Evolutionary conservation across 495 filamentous ascomycete genomes (phyloP), one percentile per base, ranked within the genome.

Genomic region (Stereocaulon alpinum): DNA sequence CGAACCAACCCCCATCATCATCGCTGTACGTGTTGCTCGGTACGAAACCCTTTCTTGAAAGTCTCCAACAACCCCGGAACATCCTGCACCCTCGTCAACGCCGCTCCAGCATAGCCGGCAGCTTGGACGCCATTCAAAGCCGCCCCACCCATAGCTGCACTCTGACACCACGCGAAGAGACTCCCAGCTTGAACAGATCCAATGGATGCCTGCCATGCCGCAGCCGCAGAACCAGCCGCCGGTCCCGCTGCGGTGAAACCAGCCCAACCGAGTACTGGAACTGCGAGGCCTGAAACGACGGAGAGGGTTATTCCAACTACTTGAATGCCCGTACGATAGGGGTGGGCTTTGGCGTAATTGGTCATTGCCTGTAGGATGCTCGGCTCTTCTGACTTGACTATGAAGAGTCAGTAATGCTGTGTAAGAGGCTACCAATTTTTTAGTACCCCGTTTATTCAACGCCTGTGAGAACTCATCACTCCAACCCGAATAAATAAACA

Each of bases 81-180:
- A n/a, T 9, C n/a, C 6, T 10, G 1, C 48, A 11, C 27, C 24
- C 15, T n/a, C n/a, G 27, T n/a, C 12, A 64, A 42, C 6, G 58
- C 62, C 11, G 52, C 62, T 51, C 67, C 63, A 34, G 47, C 58
- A n/a, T 61, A 40, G 20, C 61, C 61, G 20, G 59, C 52, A 20
- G 56, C 61, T 18, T 58, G 24, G 44, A 66, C 63, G 1, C 66
- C 66, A 32, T 49, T 43, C 27, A 69, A 14, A 37, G 68, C 66
- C n/a, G 64, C 62, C 48, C 68, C 68, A 24, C 66, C 66, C 64
- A 68, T 67, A 2, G 61, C 68, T 20, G 65, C 68, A 63, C 68
- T 70, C 52, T 70, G 68, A 63, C 66, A 68, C 66, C 64, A 70
- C 9, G 68, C 58, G 34, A 68, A 70, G 2, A 68, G 22, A 41